Evolutionary conservation across 1,284 basidiomycete species (phyloP).

Genomic region (Chiua sp.): DNA sequence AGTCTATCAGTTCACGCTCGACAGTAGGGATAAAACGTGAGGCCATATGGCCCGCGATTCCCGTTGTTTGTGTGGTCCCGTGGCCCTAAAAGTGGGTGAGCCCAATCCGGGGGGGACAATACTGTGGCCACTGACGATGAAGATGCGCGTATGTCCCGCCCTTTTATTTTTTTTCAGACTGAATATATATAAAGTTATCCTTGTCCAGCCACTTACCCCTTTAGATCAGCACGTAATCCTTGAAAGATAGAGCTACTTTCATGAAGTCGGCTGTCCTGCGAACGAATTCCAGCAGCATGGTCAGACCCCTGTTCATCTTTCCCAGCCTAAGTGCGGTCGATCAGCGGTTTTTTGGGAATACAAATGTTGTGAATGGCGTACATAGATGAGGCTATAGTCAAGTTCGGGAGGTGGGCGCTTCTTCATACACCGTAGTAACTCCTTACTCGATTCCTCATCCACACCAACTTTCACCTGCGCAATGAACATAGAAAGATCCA

Average conservation of each 20-base stretch:
- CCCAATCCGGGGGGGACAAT: not conserved
- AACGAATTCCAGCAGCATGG: conserved; percentile 45
- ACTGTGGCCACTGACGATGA: conserved; percentile 59
- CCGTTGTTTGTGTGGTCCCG: conserved; percentile 89
- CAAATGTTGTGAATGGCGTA: conserved; percentile 40
- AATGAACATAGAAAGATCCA: conserved; percentile 81
- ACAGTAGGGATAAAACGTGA: conserved; percentile 96
- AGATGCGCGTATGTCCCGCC: conserved; percentile 59
- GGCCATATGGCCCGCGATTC: conserved; percentile 89
- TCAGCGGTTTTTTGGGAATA: not conserved
- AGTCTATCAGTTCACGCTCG: conserved; percentile 92
- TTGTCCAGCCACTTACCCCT: conserved; percentile 74
- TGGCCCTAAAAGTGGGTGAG: conserved; percentile 55
- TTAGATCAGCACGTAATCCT: conserved; percentile 82
- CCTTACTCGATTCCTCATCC: conserved; percentile 70
- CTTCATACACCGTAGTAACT: conserved; percentile 91
- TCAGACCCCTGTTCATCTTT: not conserved
- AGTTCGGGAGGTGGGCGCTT: conserved; percentile 85
- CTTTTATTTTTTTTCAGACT: not conserved
- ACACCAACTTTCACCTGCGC: conserved; percentile 78
- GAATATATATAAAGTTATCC: too few species aligned
- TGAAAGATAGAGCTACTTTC: conserved; percentile 72
- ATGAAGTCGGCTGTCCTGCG: conserved; percentile 56
- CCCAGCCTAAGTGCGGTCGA: not conserved
- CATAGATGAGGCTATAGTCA: conserved; percentile 86